Conservation (phyloP, 2,329 filamentous ascomycete species). For the Aspergillus fumigatus region DNA sequence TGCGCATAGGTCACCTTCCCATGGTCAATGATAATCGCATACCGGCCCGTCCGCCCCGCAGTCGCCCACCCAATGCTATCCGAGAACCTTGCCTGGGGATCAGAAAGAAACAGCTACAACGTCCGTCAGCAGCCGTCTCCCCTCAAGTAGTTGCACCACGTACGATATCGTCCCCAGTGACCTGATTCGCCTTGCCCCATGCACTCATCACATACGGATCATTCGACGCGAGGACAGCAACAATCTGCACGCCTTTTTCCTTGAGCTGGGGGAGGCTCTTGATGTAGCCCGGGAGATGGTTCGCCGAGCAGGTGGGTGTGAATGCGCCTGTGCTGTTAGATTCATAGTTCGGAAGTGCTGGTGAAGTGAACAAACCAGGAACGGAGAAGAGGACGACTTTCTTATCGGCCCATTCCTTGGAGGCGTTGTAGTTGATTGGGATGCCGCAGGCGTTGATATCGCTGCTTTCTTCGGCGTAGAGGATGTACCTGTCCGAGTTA, state of each 20-base stretch:
- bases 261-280: constrained; percentile 64
- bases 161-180: constrained; percentile 65
- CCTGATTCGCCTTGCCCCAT: constrained; percentile 79
- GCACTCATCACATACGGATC: constrained; percentile 82
- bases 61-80: constrained; percentile 70
- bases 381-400: constrained; percentile 70
- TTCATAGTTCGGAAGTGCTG: too few species aligned
- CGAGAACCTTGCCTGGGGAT: constrained; percentile 66
- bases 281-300: constrained; percentile 75
- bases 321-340: constrained; percentile 56
- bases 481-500: constrained; percentile 58
- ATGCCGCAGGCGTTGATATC: constrained; percentile 72
- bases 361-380: constrained; percentile 46
- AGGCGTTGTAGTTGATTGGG: constrained; percentile 73
- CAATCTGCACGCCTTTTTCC: constrained; percentile 73
- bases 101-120: constrained; percentile 66
- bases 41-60: constrained; percentile 65
- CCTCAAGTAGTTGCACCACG: constrained; percentile 8
- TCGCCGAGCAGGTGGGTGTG: constrained; percentile 76
- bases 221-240: constrained; percentile 76
- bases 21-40: constrained; percentile 74
- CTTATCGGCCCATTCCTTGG: constrained; percentile 68
- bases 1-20: constrained; percentile 77
- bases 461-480: constrained; percentile 65
- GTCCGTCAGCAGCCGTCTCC: background rate